A percentile compares a stretch with the other conserved stretches of the same genome.
These are phyloP conservation scores for Furcasterigmium sp. DNA, from an alignment of 2,329 filamentous ascomycete species.

Conservation along the genomic window DNA sequence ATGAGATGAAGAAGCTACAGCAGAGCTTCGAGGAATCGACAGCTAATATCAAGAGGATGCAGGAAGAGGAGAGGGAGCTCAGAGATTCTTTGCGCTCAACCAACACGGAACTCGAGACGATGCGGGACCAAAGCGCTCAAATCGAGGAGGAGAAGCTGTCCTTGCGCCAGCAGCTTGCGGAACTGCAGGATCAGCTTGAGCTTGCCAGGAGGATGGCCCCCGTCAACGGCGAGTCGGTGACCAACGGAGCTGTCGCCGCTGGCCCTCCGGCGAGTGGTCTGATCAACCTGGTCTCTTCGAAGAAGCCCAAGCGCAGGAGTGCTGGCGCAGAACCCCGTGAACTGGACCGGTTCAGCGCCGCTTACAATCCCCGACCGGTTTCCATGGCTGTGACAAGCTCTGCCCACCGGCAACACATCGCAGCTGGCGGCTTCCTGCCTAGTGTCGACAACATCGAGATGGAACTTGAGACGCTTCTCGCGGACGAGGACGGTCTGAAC, in stretches of 20 bases:
- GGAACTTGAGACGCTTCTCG: conserved; percentile 88
- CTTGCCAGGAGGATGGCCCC: conserved; percentile 74
- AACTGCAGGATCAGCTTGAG: conserved; percentile 90
- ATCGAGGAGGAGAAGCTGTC: conserved; percentile 82
- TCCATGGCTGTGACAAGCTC: conserved; percentile 83
- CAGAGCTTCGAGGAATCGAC: conserved; percentile 85
- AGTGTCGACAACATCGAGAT: conserved; percentile 87
- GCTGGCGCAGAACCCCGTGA: conserved; percentile 82
- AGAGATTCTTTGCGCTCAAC: conserved; percentile 76
- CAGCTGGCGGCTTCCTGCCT: conserved; percentile 72
- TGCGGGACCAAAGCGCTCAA: conserved; percentile 67
- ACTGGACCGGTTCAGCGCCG: conserved; percentile 82
- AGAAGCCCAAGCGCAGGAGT: conserved; percentile 94
- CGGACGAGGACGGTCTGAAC: conserved; percentile 92
- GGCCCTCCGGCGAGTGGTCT: conserved; percentile 63
- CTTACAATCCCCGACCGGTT: conserved; percentile 90
- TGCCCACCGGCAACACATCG: conserved; percentile 64
- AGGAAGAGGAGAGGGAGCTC: conserved; percentile 86
- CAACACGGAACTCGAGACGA: conserved; percentile 73
- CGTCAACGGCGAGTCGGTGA: conserved; percentile 57
- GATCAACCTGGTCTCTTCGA: conserved; percentile 94
- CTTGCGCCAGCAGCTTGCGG: conserved; percentile 80
- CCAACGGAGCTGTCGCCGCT: conserved; percentile 30
- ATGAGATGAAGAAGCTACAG: conserved; percentile 91
- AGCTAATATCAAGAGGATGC: conserved; percentile 84